Base-by-base conservation (phyloP, 768 basidiomycete species). In the Trametes maxima region DNA sequence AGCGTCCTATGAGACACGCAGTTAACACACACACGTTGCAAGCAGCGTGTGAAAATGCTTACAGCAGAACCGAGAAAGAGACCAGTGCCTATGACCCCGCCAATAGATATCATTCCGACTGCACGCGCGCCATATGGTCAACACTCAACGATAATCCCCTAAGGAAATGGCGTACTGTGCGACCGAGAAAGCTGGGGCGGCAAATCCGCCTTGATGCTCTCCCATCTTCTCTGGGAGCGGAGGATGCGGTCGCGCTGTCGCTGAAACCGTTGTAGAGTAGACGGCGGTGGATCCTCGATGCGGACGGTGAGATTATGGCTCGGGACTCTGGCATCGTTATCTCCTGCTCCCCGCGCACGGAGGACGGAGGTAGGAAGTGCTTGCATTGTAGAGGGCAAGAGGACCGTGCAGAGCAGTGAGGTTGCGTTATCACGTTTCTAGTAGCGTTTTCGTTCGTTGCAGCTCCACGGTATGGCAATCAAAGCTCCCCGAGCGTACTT, bases 71-170 rank as follows among this genome's bases (percentile, higher is more conserved):
- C 77, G 21, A 81, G 66, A 68, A 81, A 79, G 16, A 80, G 69
- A 48, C 79, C 78, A 2, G 75, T 76, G 13, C 78, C 76, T 46
- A 76, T 74, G 5, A 73, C 71, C 13, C 74, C 74, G 14, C 69
- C 69, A 5, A 70, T 68, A 5, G 70, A 71, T 11, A 71, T 71
- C 70, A 71, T 71, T 16, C 70, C 68, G 21, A 71, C 70, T 71
- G 47, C n/a, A 22, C 39, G 19, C 2, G 7, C 5, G 16, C 16
- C 21, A 25, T 7, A 5, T 3, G 5, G 2, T 14, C 21, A 49
- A 16, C n/a, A 24, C 47, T 19, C 33, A 42, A 7, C 24, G 10
- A 35, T 17, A 24, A 14, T 28, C 21, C 21, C 17, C 48, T 0
- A 11, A 48, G 7, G 14, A 21, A 8, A 2, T 6, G 3, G 58